A percentile compares a stretch with the other conserved stretches of the same genome.
These are phyloP conservation scores for Rhizopogon vesiculosus DNA, from an alignment of 768 basidiomycete species.

Conservation along the genomic window DNA sequence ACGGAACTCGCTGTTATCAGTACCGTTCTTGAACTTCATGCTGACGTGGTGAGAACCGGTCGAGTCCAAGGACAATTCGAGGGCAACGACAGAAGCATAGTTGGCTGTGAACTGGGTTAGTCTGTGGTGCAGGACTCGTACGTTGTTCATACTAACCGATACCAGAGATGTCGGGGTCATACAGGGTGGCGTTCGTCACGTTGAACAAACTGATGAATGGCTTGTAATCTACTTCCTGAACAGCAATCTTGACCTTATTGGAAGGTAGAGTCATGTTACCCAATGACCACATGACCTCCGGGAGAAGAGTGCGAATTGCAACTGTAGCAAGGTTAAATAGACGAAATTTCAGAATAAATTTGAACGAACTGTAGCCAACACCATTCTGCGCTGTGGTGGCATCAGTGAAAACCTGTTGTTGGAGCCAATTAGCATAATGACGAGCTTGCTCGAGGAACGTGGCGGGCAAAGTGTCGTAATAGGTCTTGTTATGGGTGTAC, in stretches of 20 bases:
- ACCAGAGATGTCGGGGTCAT: slow-evolving; percentile 12
- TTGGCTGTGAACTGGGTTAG: slow-evolving; percentile 39
- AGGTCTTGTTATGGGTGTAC: slow-evolving; percentile 33
- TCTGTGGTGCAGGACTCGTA: neutral
- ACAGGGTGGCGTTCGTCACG: slow-evolving; percentile 21
- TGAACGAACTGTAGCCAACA: slow-evolving; percentile 33
- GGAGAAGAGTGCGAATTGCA: slow-evolving; percentile 27
- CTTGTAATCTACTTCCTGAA: slow-evolving; percentile 28
- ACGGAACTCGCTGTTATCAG: slow-evolving; percentile 42
- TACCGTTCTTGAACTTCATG: slow-evolving; percentile 76
- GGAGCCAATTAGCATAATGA: slow-evolving; percentile 36
- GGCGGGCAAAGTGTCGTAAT: slow-evolving; percentile 18
- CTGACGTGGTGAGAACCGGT: slow-evolving; percentile 66
- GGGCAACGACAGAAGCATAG: slow-evolving; percentile 60
- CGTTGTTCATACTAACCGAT: slow-evolving; percentile 24
- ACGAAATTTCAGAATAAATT: neutral
- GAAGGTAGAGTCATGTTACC: slow-evolving; percentile 15
- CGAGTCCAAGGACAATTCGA: slow-evolving; percentile 62
- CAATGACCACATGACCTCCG: slow-evolving; percentile 23
- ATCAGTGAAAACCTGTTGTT: slow-evolving; percentile 33
- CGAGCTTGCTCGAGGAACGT: slow-evolving; percentile 23
- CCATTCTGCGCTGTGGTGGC: slow-evolving; percentile 10
- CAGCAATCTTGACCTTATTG: slow-evolving; percentile 22
- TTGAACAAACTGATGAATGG: slow-evolving; percentile 33
- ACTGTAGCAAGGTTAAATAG: slow-evolving; percentile 13